Percentiles rank a stretch among this genome's conserved stretches.
Conservation (phyloP, 75 land plant genomes). For the Ceratopteris richardii region DNA sequence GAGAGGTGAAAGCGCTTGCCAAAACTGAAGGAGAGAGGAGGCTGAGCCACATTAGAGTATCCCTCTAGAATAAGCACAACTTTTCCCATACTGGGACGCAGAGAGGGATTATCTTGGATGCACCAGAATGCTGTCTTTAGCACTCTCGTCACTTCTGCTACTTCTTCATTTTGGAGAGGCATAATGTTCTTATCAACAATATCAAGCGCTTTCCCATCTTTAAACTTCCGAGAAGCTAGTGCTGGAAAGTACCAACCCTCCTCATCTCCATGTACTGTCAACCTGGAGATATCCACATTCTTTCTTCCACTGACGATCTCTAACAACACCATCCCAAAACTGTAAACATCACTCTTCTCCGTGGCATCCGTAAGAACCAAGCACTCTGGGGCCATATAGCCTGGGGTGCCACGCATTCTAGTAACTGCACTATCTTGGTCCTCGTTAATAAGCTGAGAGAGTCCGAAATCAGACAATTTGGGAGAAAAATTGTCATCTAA, state of each 20-base stretch:
- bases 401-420: conserved; percentile 49
- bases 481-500: conserved; percentile 56
- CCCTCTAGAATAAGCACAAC: conserved; percentile 35
- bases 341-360: conserved; percentile 66
- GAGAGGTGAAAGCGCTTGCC: conserved; percentile 18
- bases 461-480: conserved; percentile 70
- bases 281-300: conserved; percentile 14
- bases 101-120: conserved; percentile 19
- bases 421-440: conserved; percentile 41
- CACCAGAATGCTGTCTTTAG: conserved; percentile 26
- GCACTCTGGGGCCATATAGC: conserved; percentile 78
- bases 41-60: conserved; percentile 21
- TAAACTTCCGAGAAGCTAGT: conserved; percentile 46
- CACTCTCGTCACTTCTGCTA: conserved; percentile 9
- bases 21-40: conserved; percentile 25
- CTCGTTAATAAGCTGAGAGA: conserved; percentile 43
- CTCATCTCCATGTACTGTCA: conserved; percentile 11
- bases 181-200: conserved; percentile 34
- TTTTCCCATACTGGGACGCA: conserved; percentile 27
- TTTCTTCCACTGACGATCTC: conserved; percentile 49
- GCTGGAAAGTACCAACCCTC: conserved; percentile 48
- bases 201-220: conserved; percentile 38
- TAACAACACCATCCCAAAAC: conserved; percentile 68
- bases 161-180: neutral
- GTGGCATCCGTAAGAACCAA: conserved; percentile 26